Conservation (phyloP, 257 asterid species). For the Cynanchum wilfordii region DNA sequence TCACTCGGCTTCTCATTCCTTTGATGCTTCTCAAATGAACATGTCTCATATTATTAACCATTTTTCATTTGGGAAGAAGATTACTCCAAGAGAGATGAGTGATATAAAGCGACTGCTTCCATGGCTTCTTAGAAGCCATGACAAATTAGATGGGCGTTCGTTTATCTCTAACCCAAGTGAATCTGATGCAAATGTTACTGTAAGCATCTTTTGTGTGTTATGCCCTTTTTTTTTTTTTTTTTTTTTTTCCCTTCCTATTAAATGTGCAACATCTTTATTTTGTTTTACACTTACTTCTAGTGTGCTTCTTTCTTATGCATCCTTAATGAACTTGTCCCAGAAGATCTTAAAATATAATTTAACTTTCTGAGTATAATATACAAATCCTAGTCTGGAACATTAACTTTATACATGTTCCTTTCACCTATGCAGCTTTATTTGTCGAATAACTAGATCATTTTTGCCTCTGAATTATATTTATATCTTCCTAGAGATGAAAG, state of each 20-base stretch:
- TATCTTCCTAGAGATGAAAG: neutral
- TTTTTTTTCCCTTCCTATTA: slow-evolving; percentile 3
- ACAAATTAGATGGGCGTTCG: slow-evolving; percentile 60
- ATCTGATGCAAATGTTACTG: slow-evolving; percentile 84
- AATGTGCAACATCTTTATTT: neutral
- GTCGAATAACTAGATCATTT: neutral
- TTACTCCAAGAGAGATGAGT: slow-evolving; percentile 59
- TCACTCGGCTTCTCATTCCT: slow-evolving; percentile 85
- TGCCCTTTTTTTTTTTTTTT: neutral
- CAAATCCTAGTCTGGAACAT: neutral
- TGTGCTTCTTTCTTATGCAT: slow-evolving; percentile 8
- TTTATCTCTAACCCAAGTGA: slow-evolving; percentile 83
- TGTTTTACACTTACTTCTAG: neutral
- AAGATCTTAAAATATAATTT: neutral
- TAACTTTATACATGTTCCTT: neutral
- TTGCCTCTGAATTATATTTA: no score
- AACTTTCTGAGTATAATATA: neutral
- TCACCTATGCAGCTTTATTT: neutral
- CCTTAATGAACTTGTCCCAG: neutral
- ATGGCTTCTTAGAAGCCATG: slow-evolving; percentile 73
- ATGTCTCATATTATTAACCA: slow-evolving; percentile 82
- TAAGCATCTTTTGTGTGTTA: slow-evolving; percentile 35
- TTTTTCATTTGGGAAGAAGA: slow-evolving; percentile 76
- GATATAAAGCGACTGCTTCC: slow-evolving; percentile 73
- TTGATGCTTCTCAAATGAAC: slow-evolving; percentile 95